phyloP scores from a whole-genome alignment of 2,329 filamentous ascomycete species.

The Monilinia polystroma region DNA sequence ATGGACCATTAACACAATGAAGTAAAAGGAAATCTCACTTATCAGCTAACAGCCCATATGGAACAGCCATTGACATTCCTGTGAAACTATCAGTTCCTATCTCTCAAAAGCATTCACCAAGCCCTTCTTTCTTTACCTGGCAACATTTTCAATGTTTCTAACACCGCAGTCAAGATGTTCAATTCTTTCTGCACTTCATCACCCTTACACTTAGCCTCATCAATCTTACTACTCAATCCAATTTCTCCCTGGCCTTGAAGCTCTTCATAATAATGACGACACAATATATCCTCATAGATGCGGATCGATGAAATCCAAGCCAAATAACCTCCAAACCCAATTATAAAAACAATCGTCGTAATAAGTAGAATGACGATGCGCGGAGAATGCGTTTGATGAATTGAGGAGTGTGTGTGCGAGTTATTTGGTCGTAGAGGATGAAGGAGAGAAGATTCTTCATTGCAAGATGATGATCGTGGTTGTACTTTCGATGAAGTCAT shows the following conservation, averaged over 20 bases:
- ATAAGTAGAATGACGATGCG: constrained; percentile 40
- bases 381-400: constrained; percentile 30
- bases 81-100: constrained; percentile 10
- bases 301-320: constrained; percentile 41
- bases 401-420: neutral
- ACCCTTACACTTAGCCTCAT: constrained; percentile 43
- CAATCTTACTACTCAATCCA: constrained; percentile 35
- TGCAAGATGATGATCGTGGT: constrained; percentile 11
- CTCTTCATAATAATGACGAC: constrained; percentile 42
- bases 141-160: constrained; percentile 38
- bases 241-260: constrained; percentile 32
- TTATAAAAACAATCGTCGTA: constrained; percentile 39
- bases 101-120: neutral
- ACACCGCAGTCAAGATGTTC: constrained; percentile 41
- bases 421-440: constrained; percentile 4
- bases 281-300: constrained; percentile 45
- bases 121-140: constrained; percentile 35
- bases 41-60: constrained; percentile 45
- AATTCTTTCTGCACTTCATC: constrained; percentile 42
- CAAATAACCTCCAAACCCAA: constrained; percentile 38
- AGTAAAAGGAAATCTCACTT: constrained; percentile 34
- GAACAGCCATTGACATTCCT: constrained; percentile 41
- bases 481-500: constrained; percentile 10
- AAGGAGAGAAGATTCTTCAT: constrained; percentile 24
- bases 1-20: neutral